A percentile compares a stretch with the other conserved stretches of the same genome.
These are phyloP conservation scores for Arthromyces matolae DNA, from an alignment of 768 basidiomycete species.

Conservation along the genomic window DNA sequence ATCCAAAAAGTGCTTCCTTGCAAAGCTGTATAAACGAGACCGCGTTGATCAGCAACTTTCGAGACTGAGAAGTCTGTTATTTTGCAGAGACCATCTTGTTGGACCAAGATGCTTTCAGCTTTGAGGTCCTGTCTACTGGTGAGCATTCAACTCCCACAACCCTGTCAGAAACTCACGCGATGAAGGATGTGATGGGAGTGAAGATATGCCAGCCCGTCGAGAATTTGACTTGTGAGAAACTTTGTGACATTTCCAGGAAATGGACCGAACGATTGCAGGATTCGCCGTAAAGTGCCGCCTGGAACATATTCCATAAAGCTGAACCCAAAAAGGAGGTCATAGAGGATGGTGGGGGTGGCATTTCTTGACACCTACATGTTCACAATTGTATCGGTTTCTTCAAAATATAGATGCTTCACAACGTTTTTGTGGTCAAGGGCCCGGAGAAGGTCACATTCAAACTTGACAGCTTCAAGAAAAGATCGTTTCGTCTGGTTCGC, in stretches of 20 bases:
- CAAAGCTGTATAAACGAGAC: slow-evolving; percentile 85
- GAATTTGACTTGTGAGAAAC: slow-evolving; percentile 87
- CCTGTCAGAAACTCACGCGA: slow-evolving; percentile 48
- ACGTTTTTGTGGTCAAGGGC: slow-evolving; percentile 95
- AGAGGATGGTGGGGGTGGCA: background rate
- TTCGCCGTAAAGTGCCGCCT: slow-evolving; percentile 88
- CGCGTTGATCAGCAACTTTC: slow-evolving; percentile 80
- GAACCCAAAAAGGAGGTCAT: background rate
- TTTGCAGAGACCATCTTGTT: slow-evolving; percentile 86
- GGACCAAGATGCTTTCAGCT: slow-evolving; percentile 95
- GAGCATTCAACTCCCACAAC: background rate
- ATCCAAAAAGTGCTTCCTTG: slow-evolving; percentile 98
- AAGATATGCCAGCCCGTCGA: slow-evolving; percentile 87
- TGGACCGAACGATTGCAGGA: slow-evolving; percentile 82
- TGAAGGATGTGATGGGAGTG: slow-evolving; percentile 90
- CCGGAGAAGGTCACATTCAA: slow-evolving; percentile 92
- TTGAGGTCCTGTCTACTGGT: slow-evolving; percentile 72
- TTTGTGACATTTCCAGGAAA: slow-evolving; percentile 89
- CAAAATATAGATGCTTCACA: slow-evolving; percentile 92
- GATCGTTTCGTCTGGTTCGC: slow-evolving; percentile 70
- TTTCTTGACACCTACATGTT: slow-evolving; percentile 71
- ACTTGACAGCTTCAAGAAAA: slow-evolving; percentile 85
- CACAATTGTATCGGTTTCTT: slow-evolving; percentile 78
- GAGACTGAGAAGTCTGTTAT: slow-evolving; percentile 98
- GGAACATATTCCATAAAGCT: slow-evolving; percentile 99